Percentiles rank a stretch among this genome's conserved stretches.
Conservation (phyloP, 345 rosid species). For the Eucalyptus erythrocorys region DNA sequence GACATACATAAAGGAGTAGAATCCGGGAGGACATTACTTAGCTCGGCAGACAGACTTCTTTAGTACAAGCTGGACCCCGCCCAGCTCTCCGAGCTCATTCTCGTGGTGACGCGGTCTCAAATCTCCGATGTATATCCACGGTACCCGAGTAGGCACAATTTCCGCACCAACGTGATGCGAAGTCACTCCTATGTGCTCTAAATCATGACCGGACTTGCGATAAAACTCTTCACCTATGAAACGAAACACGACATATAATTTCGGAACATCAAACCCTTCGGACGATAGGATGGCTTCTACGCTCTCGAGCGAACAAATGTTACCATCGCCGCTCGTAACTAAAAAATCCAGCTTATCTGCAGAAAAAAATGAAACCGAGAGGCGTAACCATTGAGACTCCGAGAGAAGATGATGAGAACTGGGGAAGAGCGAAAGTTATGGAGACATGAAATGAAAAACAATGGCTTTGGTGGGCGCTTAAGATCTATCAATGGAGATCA, state of each 20-base stretch:
- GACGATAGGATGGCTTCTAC: neutral
- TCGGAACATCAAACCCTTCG: neutral
- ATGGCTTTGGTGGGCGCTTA: neutral
- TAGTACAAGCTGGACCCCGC: neutral
- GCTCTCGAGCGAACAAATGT: neutral
- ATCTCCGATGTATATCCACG: neutral
- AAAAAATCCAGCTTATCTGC: neutral
- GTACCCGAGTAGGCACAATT: neutral
- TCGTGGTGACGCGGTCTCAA: neutral
- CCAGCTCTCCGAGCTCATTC: neutral
- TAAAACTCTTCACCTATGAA: neutral
- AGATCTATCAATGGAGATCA: neutral
- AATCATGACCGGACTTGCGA: neutral
- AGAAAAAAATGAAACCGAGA: neutral
- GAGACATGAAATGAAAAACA: neutral
- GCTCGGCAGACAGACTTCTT: neutral
- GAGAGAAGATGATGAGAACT: neutral
- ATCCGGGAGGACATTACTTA: neutral
- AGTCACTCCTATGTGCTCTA: neutral
- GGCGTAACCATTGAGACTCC: neutral
- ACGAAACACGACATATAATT: neutral
- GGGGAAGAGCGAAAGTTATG: neutral
- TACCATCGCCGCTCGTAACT: neutral
- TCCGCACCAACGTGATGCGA: neutral
- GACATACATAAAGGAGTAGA: neutral